These are phyloP conservation scores for Pluteus cervinus DNA, from an alignment of 768 basidiomycete species.

Conservation along the genomic window DNA sequence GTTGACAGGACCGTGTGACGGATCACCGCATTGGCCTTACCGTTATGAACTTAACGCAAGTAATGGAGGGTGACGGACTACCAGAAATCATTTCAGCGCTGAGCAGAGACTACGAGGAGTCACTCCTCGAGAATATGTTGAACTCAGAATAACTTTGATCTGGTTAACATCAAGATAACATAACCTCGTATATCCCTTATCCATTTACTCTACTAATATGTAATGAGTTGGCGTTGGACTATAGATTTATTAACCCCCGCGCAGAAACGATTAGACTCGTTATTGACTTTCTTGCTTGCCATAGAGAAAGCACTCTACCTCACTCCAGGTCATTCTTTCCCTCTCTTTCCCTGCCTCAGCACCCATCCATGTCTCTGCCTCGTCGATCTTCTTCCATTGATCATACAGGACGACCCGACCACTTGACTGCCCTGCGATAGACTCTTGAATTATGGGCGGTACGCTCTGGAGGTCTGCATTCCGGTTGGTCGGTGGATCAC, in stretches of 20 bases:
- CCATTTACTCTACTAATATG: no score
- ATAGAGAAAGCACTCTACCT: constrained; percentile 35
- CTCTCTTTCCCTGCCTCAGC: constrained; percentile 57
- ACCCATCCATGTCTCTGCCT: constrained; percentile 64
- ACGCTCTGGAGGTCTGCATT: background rate
- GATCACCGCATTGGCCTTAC: constrained; percentile 86
- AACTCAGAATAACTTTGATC: no score
- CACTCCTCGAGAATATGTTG: constrained; percentile 48
- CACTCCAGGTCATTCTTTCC: constrained; percentile 71
- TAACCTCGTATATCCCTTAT: no score
- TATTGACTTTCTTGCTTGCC: no score
- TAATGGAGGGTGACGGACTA: constrained; percentile 63
- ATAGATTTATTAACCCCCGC: no score
- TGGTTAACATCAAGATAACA: no score
- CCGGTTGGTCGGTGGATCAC: background rate
- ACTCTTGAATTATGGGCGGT: constrained; percentile 22
- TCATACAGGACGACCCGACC: constrained; percentile 52
- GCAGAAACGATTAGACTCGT: no score
- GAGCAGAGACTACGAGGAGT: constrained; percentile 48
- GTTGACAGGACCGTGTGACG: constrained; percentile 75
- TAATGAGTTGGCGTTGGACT: no score
- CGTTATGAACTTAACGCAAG: constrained; percentile 55
- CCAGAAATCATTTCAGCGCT: constrained; percentile 53
- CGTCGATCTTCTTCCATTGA: constrained; percentile 73
- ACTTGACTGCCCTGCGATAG: constrained; percentile 32